Conservation (phyloP, 2,329 filamentous ascomycete species). For the Alternaria novae-zelandiae region DNA sequence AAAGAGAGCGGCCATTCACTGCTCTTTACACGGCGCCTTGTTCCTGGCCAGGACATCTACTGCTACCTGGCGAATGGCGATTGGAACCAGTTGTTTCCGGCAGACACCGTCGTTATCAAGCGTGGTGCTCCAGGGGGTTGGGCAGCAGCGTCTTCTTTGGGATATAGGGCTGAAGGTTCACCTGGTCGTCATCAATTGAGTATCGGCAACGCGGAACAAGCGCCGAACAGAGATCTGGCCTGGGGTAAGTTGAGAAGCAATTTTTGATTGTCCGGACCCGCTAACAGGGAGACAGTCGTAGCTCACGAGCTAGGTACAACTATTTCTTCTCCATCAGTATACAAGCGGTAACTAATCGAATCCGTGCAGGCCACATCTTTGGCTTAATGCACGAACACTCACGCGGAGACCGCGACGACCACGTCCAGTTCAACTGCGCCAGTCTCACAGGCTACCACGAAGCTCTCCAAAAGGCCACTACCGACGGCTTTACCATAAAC, state of each 20-base stretch:
- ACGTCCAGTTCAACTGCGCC: not conserved
- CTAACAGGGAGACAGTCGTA: not conserved
- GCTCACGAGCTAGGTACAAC: not conserved
- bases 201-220: not conserved
- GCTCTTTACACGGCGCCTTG: not conserved
- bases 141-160: not conserved
- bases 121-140: not conserved
- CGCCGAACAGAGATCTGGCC: not conserved
- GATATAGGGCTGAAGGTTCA: not conserved
- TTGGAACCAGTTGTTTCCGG: not conserved
- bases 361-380: not conserved
- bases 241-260: not conserved
- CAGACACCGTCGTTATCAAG: not conserved
- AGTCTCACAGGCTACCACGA: not conserved
- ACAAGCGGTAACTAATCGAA: not conserved
- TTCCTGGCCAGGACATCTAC: not conserved
- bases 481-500: not conserved
- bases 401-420: conserved; percentile 1
- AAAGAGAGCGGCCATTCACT: not conserved
- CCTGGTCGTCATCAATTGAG: not conserved
- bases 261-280: not conserved
- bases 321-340: not conserved
- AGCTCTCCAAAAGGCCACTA: not conserved
- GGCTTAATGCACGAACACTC: conserved; percentile 3
- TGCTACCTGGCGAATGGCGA: not conserved